These are phyloP conservation scores for Hawksworthiomyces lignivorus DNA, from an alignment of 2,329 filamentous ascomycete genomes.

Conservation along the genomic window DNA sequence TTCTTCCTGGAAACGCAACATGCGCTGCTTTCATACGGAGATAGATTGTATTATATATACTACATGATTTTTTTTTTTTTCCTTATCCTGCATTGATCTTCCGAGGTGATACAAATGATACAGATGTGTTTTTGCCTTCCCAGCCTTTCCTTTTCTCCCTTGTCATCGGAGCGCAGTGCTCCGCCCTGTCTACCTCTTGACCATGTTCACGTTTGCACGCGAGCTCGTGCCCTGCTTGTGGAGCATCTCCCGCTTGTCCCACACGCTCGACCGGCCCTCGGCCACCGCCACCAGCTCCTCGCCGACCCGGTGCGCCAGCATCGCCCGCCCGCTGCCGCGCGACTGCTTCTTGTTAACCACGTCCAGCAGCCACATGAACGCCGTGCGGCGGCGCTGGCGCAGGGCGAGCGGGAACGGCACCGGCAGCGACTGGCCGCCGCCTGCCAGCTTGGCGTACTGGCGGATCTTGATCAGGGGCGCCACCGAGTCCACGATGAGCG, in stretches of 20 bases:
- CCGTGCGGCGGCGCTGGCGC: slow-evolving; percentile 68
- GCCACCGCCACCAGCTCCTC: slow-evolving; percentile 82
- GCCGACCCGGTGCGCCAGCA: slow-evolving; percentile 71
- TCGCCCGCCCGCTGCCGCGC: slow-evolving; percentile 60
- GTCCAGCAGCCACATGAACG: slow-evolving; percentile 84
- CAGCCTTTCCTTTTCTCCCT: background rate
- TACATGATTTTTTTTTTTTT: background rate
- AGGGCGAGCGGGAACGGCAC: slow-evolving; percentile 70
- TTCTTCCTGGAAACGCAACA: background rate
- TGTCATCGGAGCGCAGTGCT: too few relatives aligned
- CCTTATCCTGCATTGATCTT: background rate
- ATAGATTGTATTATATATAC: background rate
- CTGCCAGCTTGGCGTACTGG: slow-evolving; percentile 66
- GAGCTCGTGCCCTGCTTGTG: slow-evolving; percentile 77
- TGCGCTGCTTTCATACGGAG: too few relatives aligned
- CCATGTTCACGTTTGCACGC: slow-evolving; percentile 59
- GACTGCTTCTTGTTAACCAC: slow-evolving; percentile 72
- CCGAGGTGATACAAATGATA: too few relatives aligned
- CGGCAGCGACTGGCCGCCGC: slow-evolving; percentile 78
- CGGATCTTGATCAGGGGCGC: slow-evolving; percentile 79
- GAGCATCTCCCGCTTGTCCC: slow-evolving; percentile 70
- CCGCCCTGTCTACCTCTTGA: too few relatives aligned
- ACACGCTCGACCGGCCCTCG: slow-evolving; percentile 75
- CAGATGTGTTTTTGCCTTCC: too few relatives aligned
- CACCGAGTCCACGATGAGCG: slow-evolving; percentile 84